Conservation (phyloP, 441 rosid genomes). For the Macaranga tanarius region DNA sequence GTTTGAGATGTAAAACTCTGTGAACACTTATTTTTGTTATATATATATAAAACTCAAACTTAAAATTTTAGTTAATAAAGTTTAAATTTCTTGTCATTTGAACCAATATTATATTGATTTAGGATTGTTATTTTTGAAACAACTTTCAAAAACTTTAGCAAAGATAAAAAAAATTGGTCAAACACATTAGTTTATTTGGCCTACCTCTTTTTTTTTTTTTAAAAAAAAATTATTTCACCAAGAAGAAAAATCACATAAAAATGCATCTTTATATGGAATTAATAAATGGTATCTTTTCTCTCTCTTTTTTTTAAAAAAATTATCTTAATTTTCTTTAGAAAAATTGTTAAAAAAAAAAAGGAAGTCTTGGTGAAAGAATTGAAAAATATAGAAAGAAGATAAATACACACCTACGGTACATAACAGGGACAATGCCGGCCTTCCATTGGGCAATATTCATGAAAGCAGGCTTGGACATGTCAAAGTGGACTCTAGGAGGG, state of each 20-base stretch:
- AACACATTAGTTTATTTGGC: neutral
- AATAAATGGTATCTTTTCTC: neutral
- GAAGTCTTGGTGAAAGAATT: neutral
- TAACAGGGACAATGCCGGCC: slow-evolving; percentile 75
- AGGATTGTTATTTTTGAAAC: too few relatives aligned
- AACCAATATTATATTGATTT: too few relatives aligned
- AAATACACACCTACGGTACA: slow-evolving; percentile 63
- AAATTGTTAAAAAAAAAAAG: neutral
- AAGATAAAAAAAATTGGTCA: neutral
- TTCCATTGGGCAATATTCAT: slow-evolving; percentile 79
- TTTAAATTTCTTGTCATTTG: too few relatives aligned
- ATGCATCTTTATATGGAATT: too few relatives aligned
- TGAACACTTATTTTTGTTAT: too few relatives aligned
- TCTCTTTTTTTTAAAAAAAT: too few relatives aligned
- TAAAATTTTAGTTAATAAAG: too few relatives aligned
- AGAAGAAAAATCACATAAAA: neutral
- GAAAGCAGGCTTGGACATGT: slow-evolving; percentile 88
- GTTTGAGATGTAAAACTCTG: too few relatives aligned
- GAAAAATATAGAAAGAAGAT: neutral
- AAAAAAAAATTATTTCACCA: neutral
- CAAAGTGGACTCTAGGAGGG: slow-evolving; percentile 77
- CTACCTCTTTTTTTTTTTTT: neutral
- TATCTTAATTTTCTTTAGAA: too few relatives aligned
- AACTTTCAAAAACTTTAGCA: neutral
- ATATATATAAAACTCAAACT: too few relatives aligned